A percentile compares a stretch with the other conserved stretches of the same genome.
These are phyloP conservation scores for Gossypium lobatum DNA, from an alignment of 441 rosid genomes.

Conservation along the genomic window DNA sequence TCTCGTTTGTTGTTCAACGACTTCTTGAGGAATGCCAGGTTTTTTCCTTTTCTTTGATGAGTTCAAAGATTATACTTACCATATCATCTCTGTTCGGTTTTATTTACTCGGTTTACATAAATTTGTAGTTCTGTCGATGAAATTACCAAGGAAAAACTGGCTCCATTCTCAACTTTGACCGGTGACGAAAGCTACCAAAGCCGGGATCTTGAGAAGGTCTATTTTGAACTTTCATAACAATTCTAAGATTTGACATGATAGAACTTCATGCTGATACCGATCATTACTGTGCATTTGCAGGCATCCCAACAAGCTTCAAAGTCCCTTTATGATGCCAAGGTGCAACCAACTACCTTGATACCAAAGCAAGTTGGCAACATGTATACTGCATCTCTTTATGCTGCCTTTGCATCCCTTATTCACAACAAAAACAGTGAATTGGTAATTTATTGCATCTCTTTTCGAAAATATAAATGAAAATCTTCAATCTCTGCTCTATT, in stretches of 20 bases:
- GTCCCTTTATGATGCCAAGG: constrained; percentile 72
- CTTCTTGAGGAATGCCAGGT: constrained; percentile 78
- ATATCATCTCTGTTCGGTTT: constrained; percentile 7
- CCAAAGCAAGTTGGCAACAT: constrained; percentile 98
- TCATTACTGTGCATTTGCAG: constrained; percentile 31
- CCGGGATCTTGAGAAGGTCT: constrained; percentile 97
- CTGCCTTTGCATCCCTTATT: constrained; percentile 88
- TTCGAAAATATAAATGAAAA: neutral
- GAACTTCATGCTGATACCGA: constrained; percentile 17
- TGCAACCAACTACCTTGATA: constrained; percentile 76
- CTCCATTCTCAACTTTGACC: constrained; percentile 65
- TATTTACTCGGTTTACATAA: constrained; percentile 14
- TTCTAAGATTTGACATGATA: neutral
- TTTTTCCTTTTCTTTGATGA: constrained; percentile 13
- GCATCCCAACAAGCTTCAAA: constrained; percentile 85
- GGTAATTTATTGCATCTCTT: constrained; percentile 37
- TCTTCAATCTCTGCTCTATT: neutral
- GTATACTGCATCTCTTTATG: constrained; percentile 96
- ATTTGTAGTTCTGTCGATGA: constrained; percentile 69
- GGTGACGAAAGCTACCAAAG: constrained; percentile 85
- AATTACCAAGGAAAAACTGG: constrained; percentile 68
- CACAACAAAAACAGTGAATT: constrained; percentile 62
- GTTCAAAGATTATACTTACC: neutral
- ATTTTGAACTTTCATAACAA: neutral
- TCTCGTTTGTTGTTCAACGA: constrained; percentile 83